Evolutionary conservation across 805 yeast species (phyloP), one percentile per base, ranked within the genome.

Genomic region (Candida alai): DNA sequence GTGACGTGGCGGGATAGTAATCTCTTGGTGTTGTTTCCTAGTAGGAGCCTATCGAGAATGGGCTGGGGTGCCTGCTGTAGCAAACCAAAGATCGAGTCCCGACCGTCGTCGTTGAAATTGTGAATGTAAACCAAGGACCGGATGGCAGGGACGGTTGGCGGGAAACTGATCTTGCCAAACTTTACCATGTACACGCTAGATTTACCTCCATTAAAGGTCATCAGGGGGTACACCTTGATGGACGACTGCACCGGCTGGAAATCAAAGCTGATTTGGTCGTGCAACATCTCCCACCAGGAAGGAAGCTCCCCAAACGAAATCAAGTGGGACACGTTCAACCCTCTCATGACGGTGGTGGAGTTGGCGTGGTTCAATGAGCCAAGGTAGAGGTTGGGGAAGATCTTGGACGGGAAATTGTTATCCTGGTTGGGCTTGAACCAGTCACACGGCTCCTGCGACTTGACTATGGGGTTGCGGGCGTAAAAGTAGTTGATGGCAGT

Each of bases 261-360:
- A 28, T 47, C 52, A 37, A 47, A 47, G 9, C 28, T 14, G 2
- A 45, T 30, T n/a, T 28, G 28, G 13, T 30, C 32, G 9, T 37
- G 31, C 20, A 48, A 37, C n/a, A 37, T 22, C 11, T 32, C 28
- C 26, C 56, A 49, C 68, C 68, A 63, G 5, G 28, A 24, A 1
- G 70, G 70, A 34, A 48, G 47, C 38, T 60, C 68, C 19, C 67
- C 70, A 19, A 63, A 50, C 2, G 65, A 56, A 3, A 62, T 51
- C 18, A 62, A 40, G 22, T 48, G 47, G 9, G 49, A 41, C 26
- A 61, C 46, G 12, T 49, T 44, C 36, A 52, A 41, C 2, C 55
- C 30, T 21, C 48, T 39, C 29, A 62, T 33, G 3, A 63, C 41
- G 2, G 62, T 52, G 2, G 35, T 35, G 1, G 68, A 62, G 29